Conservation (phyloP, 345 rosid species). For the Hirschfeldia incana region DNA sequence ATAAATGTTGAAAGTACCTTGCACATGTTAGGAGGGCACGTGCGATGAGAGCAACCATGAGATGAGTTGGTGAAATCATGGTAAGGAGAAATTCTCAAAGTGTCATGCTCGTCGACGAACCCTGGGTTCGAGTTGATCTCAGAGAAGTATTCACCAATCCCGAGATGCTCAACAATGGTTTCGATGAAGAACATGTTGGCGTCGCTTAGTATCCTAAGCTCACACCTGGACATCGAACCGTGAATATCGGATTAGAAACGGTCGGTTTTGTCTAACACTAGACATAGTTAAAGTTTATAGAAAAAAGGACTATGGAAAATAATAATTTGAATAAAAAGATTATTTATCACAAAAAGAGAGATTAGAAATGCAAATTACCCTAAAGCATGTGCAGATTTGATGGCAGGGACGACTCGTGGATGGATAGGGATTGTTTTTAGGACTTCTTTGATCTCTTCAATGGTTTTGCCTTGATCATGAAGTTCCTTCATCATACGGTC, state of each 20-base stretch:
- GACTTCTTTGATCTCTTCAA: constrained; percentile 59
- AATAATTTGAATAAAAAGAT: not conserved
- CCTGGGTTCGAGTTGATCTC: constrained; percentile 80
- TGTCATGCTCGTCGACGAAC: constrained; percentile 55
- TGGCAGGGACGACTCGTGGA: constrained; percentile 66
- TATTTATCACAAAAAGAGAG: not conserved
- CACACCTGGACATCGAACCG: constrained; percentile 57
- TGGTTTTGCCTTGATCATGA: constrained; percentile 58
- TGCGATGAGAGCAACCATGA: constrained; percentile 57
- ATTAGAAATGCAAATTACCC: constrained; percentile 36
- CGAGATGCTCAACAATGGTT: constrained; percentile 65
- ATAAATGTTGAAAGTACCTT: constrained; percentile 50
- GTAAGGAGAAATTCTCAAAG: constrained; percentile 61
- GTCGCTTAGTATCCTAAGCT: constrained; percentile 77
- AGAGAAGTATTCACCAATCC: constrained; percentile 62
- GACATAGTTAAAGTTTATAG: not conserved
- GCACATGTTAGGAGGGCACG: constrained; percentile 96
- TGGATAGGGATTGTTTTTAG: constrained; percentile 59
- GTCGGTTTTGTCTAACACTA: constrained; percentile 20
- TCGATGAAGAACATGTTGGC: constrained; percentile 81
- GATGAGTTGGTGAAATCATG: constrained; percentile 60
- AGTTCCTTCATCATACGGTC: constrained; percentile 79
- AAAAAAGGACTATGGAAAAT: not conserved
- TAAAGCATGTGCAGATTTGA: constrained; percentile 68
- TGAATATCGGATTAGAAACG: constrained; percentile 19